Conservation (phyloP, 305 asterid genomes). For the Fraxinus velutina region DNA sequence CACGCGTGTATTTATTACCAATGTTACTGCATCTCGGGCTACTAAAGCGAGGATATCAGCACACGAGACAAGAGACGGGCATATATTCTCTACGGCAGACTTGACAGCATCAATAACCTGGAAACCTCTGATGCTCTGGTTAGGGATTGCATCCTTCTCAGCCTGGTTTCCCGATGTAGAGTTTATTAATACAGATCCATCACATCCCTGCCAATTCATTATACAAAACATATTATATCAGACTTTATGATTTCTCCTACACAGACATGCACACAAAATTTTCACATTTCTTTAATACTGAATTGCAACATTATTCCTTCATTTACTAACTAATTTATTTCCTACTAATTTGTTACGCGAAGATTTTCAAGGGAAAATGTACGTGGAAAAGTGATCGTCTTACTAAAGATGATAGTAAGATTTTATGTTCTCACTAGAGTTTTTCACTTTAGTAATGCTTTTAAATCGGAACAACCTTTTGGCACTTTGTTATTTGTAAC, state of each 20-base stretch:
- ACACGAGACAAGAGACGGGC: constrained; percentile 48
- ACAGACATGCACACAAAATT: not conserved
- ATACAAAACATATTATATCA: not conserved
- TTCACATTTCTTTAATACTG: not conserved
- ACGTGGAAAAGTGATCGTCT: not conserved
- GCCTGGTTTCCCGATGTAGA: constrained; percentile 36
- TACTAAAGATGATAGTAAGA: not conserved
- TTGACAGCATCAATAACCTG: constrained; percentile 46
- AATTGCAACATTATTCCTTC: not conserved
- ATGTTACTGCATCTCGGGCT: constrained; percentile 40
- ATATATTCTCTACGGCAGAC: constrained; percentile 36
- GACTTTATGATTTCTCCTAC: not conserved
- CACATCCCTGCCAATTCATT: constrained; percentile 41
- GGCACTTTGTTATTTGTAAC: not conserved
- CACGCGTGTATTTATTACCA: constrained; percentile 23
- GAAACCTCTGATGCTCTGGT: constrained; percentile 43
- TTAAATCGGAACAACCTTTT: not conserved
- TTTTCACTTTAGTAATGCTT: not conserved
- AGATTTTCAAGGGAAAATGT: not conserved
- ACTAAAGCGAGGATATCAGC: constrained; percentile 49
- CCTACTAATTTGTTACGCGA: not conserved
- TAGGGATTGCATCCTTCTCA: constrained; percentile 48
- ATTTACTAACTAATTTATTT: not conserved
- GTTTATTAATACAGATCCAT: constrained; percentile 49
- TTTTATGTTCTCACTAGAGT: not conserved